A percentile compares a stretch with the other conserved stretches of the same genome.
Evolutionary conservation across 495 filamentous ascomycete genomes (phyloP).

Genomic region (Daldinia loculata): DNA sequence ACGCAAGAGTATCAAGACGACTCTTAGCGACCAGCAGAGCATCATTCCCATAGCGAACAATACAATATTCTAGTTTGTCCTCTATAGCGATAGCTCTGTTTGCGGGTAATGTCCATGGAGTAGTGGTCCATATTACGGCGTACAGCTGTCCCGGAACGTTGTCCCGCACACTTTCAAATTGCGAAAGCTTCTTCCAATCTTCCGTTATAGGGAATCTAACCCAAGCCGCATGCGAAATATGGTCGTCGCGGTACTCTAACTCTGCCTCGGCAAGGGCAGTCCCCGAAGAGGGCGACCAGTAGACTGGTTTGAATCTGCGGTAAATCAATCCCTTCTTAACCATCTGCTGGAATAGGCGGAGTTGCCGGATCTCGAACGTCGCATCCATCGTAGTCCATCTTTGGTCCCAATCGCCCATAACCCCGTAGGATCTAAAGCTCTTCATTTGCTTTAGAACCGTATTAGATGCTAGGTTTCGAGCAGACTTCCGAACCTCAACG

Average conservation of each 20-base stretch:
- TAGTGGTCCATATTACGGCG: slow-evolving; percentile 96
- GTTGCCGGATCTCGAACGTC: slow-evolving; percentile 84
- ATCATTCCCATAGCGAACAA: slow-evolving; percentile 68
- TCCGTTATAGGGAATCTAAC: slow-evolving; percentile 76
- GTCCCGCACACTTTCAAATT: slow-evolving; percentile 46
- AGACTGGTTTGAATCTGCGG: slow-evolving; percentile 88
- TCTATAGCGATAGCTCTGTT: slow-evolving; percentile 88
- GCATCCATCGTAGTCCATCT: slow-evolving; percentile 93
- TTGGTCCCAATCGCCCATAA: slow-evolving; percentile 95
- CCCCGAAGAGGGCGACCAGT: slow-evolving; percentile 91
- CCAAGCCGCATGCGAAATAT: slow-evolving; percentile 81
- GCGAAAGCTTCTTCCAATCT: slow-evolving; percentile 54
- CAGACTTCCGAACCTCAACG: slow-evolving; percentile 70
- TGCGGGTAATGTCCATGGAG: slow-evolving; percentile 95
- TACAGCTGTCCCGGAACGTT: slow-evolving; percentile 57
- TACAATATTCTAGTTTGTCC: slow-evolving; percentile 72
- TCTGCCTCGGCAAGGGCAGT: slow-evolving; percentile 96
- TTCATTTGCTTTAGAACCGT: slow-evolving; percentile 84
- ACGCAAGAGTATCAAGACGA: slow-evolving; percentile 61
- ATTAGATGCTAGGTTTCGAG: slow-evolving; percentile 73
- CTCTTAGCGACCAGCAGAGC: slow-evolving; percentile 66
- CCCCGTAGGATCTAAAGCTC: slow-evolving; percentile 80
- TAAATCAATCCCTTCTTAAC: slow-evolving; percentile 85
- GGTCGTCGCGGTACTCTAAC: slow-evolving; percentile 89
- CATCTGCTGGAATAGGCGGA: slow-evolving; percentile 87